Evolutionary conservation across 805 yeast genomes (phyloP), one percentile per base, ranked within the genome.

Genomic region (Schwanniomyces sp.): DNA sequence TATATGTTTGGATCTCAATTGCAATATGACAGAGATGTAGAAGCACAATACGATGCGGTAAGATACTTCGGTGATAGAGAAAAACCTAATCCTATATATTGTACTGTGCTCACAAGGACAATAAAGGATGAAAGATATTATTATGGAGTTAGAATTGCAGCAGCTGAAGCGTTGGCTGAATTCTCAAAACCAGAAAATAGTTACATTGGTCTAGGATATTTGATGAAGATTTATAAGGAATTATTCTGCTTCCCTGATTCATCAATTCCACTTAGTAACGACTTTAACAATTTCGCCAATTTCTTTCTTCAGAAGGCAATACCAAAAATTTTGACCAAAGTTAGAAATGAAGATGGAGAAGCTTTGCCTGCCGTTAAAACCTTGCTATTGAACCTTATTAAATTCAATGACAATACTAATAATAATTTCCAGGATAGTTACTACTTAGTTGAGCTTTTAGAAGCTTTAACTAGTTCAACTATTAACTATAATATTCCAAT

Each of bases 1-100:
- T 87, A 90, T 60, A 94, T 94, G 97, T 94, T 80, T 62, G 88
- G 90, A 0, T 88, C 98, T 0, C 99, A 94, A 60, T 69, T 94
- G 27, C 94, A 88, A 56, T 96, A 91, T 61, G 99, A 94, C 66
- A 72, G 97, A 52, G 99, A 94, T 61, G 95, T 94, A 16, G 96
- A 91, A 51, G 99, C 99, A 0, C 99, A 94, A 59, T 67, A 82
- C 38, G 96, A 90, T 45, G 90, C 97, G 8, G 79, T 91, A 12
- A 70, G 76, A 43, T 88, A 79, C 63, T 92, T 89, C 64, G 84
- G 86, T 7, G 80, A 76, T 17, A 66, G 76, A 9, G 76, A 75
- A 44, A 78, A 80, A 46, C 88, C 91, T 0, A 76, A 79, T 2
- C 54, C 75, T 0, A 72, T 87, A 5, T 87, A 90, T 60, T 88